Conservation (phyloP, 2,329 filamentous ascomycete genomes). For the Fusarium dlaminii region DNA sequence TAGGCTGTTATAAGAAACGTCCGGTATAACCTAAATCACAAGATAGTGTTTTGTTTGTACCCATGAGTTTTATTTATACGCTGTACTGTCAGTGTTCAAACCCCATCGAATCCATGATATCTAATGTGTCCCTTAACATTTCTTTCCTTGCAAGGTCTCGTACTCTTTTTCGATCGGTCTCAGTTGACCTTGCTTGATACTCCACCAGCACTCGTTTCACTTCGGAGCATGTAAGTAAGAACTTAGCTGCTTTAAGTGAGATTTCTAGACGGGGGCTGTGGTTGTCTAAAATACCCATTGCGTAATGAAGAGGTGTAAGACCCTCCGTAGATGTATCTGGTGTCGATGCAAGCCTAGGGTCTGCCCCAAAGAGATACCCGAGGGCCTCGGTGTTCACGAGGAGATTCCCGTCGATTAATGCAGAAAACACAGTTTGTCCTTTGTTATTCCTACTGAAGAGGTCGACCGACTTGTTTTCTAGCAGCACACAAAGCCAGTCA, state of each 20-base stretch:
- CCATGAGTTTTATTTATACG: too few species aligned
- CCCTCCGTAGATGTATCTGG: accelerated
- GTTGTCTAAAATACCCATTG: too few species aligned
- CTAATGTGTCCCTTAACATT: accelerated
- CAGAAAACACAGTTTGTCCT: neutral
- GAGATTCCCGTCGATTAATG: too few species aligned
- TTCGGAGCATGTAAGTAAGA: neutral
- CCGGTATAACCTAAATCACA: too few species aligned
- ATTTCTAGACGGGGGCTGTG: too few species aligned
- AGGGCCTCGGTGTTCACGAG: too few species aligned
- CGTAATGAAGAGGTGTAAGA: neutral
- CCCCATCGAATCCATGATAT: too few species aligned
- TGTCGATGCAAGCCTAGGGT: neutral
- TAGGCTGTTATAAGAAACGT: too few species aligned
- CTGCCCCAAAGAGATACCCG: accelerated
- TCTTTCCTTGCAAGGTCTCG: accelerated
- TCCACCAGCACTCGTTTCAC: accelerated
- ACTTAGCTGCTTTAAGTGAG: accelerated
- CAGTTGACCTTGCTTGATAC: accelerated
- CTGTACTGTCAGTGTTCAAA: too few species aligned
- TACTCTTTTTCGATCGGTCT: accelerated
- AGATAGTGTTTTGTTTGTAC: too few species aligned
- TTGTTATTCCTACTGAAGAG: neutral
- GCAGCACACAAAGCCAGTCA: accelerated
- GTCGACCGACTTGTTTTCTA: accelerated